These are phyloP conservation scores for Solanum stenotomum DNA, from an alignment of 257 asterid genomes.

Conservation along the genomic window DNA sequence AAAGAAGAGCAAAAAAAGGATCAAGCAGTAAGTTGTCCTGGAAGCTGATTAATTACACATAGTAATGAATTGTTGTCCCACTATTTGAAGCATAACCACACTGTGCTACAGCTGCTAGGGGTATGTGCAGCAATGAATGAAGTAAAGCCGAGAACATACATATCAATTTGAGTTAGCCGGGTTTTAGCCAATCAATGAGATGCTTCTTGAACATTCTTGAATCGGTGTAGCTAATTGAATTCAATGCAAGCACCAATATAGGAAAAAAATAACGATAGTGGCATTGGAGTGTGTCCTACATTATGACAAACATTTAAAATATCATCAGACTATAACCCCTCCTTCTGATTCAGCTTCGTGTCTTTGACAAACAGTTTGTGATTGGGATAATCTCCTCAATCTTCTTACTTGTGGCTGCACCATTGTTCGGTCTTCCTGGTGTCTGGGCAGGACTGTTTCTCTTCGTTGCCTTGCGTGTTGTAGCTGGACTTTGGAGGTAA, in stretches of 20 bases:
- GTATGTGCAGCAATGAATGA: background rate
- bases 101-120: background rate
- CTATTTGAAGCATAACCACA: background rate
- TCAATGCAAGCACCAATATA: background rate
- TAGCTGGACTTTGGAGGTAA: conserved; percentile 72
- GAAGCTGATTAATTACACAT: background rate
- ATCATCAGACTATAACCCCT: background rate
- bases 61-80: background rate
- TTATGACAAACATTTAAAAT: background rate
- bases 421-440: conserved; percentile 65
- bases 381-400: conserved; percentile 59
- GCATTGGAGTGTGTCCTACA: background rate
- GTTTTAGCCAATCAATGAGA: background rate
- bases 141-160: background rate
- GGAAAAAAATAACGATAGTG: background rate
- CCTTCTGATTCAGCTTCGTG: conserved; percentile 15
- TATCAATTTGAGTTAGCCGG: background rate
- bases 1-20: background rate
- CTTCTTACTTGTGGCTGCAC: conserved; percentile 54
- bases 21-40: background rate
- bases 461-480: conserved; percentile 85
- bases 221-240: background rate
- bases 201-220: background rate
- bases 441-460: conserved; percentile 89
- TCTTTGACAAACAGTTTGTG: conserved; percentile 38